Percentiles rank a stretch among this genome's conserved stretches.
These are phyloP conservation scores for Boletus coccyginus DNA, from an alignment of 768 basidiomycete genomes.

Conservation along the genomic window DNA sequence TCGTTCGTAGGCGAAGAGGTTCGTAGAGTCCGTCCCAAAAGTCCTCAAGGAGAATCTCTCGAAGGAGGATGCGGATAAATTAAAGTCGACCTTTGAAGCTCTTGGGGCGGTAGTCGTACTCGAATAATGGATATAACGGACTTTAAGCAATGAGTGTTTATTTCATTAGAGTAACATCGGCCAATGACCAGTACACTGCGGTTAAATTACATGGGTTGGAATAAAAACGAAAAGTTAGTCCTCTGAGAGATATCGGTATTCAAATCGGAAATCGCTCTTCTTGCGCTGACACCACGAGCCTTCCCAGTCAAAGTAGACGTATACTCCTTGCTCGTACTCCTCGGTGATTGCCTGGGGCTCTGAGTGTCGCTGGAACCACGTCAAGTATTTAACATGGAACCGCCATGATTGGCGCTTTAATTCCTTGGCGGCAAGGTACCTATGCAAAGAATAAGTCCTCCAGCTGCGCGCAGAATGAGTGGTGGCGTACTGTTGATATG, in stretches of 20 bases:
- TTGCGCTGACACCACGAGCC: constrained; percentile 98
- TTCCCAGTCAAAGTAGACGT: constrained; percentile 99
- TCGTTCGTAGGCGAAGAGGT: constrained; percentile 87
- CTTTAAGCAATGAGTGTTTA: constrained; percentile 11
- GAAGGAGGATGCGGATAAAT: constrained; percentile 97
- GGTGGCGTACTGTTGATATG: constrained; percentile 83
- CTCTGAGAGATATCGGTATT: constrained; percentile 93
- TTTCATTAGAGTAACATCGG: constrained; percentile 13
- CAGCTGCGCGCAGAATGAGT: neutral
- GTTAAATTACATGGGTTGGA: constrained; percentile 21
- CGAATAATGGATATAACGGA: constrained; percentile 48
- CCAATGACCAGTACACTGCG: constrained; percentile 16
- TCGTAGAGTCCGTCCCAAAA: constrained; percentile 94
- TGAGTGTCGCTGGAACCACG: constrained; percentile 99
- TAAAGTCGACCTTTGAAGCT: constrained; percentile 85
- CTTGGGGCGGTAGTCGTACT: constrained; percentile 86
- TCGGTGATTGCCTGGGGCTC: constrained; percentile 99
- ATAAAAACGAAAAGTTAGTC: constrained; percentile 38
- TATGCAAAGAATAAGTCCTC: constrained; percentile 28
- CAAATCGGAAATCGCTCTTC: constrained; percentile 97
- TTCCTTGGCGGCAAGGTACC: constrained; percentile 94
- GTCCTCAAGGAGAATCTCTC: constrained; percentile 89
- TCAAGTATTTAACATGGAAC: constrained; percentile 98
- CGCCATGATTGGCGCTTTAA: constrained; percentile 98
- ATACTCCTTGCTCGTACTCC: constrained; percentile 98